Conservation (phyloP, 495 filamentous ascomycete species). For the Aspergillus incahuasiensis region DNA sequence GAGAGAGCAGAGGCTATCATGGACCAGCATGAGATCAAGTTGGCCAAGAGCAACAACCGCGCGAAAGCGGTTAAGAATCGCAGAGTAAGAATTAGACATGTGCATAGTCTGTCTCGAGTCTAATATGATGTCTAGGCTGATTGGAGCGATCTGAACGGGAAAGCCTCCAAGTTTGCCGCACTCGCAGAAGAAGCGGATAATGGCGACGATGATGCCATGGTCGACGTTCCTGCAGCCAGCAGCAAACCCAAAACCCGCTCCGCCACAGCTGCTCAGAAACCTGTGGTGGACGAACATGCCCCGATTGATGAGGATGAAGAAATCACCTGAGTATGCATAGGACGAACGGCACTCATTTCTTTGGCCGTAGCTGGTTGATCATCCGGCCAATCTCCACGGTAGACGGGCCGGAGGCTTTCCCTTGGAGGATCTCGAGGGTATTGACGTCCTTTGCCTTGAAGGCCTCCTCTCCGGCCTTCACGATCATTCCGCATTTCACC, state of each 20-base stretch:
- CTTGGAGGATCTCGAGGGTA: conserved; percentile 55
- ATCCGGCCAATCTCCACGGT: conserved; percentile 57
- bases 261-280: conserved; percentile 9
- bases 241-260: conserved; percentile 19
- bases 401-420: conserved; percentile 52
- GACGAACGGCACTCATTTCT: conserved; percentile 29
- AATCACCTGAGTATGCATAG: conserved; percentile 36
- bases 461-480: conserved; percentile 90
- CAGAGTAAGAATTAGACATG: conserved; percentile 27
- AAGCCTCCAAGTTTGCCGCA: conserved; percentile 26
- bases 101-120: conserved; percentile 1
- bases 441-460: conserved; percentile 73
- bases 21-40: conserved; percentile 66
- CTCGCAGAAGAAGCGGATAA: conserved; percentile 22
- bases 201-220: conserved; percentile 33
- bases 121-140: conserved; percentile 32
- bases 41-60: conserved; percentile 58
- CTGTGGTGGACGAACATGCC: conserved; percentile 20
- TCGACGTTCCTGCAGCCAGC: conserved; percentile 24
- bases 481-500: conserved; percentile 87
- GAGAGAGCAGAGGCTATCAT: conserved; percentile 67
- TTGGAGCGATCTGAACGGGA: conserved; percentile 42
- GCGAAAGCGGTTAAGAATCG: conserved; percentile 52
- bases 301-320: conserved; percentile 37
- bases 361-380: conserved; percentile 51